Base-by-base conservation (phyloP, 345 rosid genomes). In the Brassica carinata region DNA sequence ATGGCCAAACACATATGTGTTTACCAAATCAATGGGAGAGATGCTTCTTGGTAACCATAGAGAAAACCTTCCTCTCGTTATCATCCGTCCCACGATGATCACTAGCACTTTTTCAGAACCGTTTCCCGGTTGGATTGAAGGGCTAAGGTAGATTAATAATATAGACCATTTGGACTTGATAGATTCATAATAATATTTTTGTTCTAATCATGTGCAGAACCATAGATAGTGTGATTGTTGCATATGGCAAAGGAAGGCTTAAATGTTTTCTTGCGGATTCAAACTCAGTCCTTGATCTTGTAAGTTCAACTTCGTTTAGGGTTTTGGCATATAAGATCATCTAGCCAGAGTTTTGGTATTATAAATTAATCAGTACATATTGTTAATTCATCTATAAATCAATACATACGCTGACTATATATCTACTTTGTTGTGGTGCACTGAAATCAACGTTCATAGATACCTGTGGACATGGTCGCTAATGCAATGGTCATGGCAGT, bases 21-120 rank as follows among this genome's bases (percentile, higher is more conserved):
- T 92, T 68, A 92, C 98, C 7, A 94, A 94, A 85, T 89, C 98
- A 33, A 94, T 86, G 97, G 97, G 88, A 62, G 97, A 89, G 72
- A 92, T 92, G 96, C 64, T 89, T 69, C 79, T 92, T 51, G 87
- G 79, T 8, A 40, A 72, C 3, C 64, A 80, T 67, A 88, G 84
- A 82, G 97, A 84, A 4, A 81, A 84, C 13, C 51, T 87, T 7
- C 89, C 97, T 2, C 81, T 89, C 0, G 88, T 87, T 31, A 81
- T 92, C 0, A 71, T 89, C 4, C 90, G 96, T 9, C 96, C 93
- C 0, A 85, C 94, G 14, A 90, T 92, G 55, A 80, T 90, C 29
- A 83, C 87, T 36, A 89, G 98, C 72, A 89, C 97, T 66, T 86
- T 78, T 70, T 73, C 81, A 36, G 90, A 94, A 36, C 96, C 98